Evolutionary conservation across 371 early-diverging fungal genomes (phyloP).

Genomic region (Nematocida ausubeli): DNA sequence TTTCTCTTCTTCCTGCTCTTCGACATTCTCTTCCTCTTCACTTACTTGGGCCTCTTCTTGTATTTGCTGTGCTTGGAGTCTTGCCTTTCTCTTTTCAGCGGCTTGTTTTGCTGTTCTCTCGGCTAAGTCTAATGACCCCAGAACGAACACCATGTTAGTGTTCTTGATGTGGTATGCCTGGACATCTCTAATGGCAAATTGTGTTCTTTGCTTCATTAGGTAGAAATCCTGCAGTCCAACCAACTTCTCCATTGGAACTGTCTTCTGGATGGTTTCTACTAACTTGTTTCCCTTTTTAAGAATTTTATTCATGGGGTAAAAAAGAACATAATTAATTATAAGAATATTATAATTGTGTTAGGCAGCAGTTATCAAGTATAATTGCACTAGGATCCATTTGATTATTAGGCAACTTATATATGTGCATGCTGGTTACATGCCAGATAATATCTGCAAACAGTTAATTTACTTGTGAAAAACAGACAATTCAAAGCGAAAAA

Average conservation of each 20-base stretch:
- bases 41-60: not conserved
- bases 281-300: slow-evolving; percentile 41
- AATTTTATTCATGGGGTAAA: slow-evolving; percentile 41
- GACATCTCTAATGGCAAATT: slow-evolving; percentile 47
- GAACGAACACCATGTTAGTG: slow-evolving; percentile 30
- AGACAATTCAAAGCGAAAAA: too few relatives aligned
- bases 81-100: not conserved
- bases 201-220: slow-evolving; percentile 28
- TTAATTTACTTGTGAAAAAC: too few relatives aligned
- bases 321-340: too few relatives aligned
- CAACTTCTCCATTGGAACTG: slow-evolving; percentile 13
- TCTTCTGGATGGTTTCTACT: slow-evolving; percentile 14
- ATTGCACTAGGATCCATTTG: too few relatives aligned
- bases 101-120: slow-evolving; percentile 40
- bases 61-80: not conserved
- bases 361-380: too few relatives aligned
- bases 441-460: too few relatives aligned
- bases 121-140: slow-evolving; percentile 37
- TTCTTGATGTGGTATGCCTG: slow-evolving; percentile 36
- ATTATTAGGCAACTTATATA: too few relatives aligned
- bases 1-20: slow-evolving; percentile 21
- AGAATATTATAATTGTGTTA: too few relatives aligned
- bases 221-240: slow-evolving; percentile 42
- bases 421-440: too few relatives aligned
- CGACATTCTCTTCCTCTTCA: slow-evolving; percentile 13